phyloP scores from a whole-genome alignment of 2,329 filamentous ascomycete species.

The Cryphonectria nitschkei region DNA sequence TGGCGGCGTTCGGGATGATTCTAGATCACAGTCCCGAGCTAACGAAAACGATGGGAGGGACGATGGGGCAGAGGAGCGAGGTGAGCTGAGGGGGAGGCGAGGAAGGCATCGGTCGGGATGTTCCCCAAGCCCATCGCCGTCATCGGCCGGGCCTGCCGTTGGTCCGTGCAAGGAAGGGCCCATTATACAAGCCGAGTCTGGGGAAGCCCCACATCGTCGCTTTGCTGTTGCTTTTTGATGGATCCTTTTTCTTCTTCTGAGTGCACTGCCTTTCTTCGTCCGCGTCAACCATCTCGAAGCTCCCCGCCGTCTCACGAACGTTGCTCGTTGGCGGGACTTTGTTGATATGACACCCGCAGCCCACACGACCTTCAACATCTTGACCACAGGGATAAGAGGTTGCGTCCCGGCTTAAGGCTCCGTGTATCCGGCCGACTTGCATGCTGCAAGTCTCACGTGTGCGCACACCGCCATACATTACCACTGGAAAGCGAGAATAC shows the following conservation, averaged over 20 bases:
- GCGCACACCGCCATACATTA: background rate
- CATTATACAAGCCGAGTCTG: background rate
- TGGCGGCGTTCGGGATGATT: background rate
- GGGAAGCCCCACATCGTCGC: background rate
- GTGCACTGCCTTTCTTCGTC: background rate
- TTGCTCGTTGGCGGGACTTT: background rate
- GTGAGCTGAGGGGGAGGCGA: background rate
- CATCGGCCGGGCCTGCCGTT: background rate
- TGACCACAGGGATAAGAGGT: background rate
- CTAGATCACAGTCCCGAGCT: background rate
- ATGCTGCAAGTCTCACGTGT: background rate
- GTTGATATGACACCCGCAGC: background rate
- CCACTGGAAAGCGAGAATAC: background rate
- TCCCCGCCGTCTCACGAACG: background rate
- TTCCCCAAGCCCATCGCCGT: conserved; percentile 1
- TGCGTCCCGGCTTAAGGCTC: background rate
- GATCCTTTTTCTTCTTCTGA: background rate
- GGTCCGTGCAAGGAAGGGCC: background rate
- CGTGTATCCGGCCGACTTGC: background rate
- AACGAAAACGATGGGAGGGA: background rate
- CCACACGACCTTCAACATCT: background rate
- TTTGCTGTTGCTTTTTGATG: background rate
- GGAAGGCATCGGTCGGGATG: background rate
- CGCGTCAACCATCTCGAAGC: background rate
- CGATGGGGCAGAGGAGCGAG: background rate